Evolutionary conservation across 176 grass and related monocot genomes (phyloP).

Genomic region (Alloteropsis semialata): DNA sequence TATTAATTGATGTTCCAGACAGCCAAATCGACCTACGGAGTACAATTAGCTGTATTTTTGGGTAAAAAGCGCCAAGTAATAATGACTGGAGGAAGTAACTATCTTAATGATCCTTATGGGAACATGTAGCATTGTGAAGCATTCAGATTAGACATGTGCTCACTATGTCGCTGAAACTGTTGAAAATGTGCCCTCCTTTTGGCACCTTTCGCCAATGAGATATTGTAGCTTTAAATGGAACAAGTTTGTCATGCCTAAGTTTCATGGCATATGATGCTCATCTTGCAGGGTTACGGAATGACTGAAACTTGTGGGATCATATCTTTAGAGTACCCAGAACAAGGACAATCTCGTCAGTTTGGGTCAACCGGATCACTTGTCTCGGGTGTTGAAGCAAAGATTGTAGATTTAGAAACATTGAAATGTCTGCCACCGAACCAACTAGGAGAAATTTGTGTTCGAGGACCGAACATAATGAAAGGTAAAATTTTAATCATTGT

Average conservation of each 20-base stretch:
- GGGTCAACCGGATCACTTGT: conserved; percentile 78
- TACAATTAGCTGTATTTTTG: too few species aligned
- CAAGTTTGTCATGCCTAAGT: neutral
- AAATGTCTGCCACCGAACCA: conserved; percentile 69
- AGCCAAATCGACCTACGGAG: too few species aligned
- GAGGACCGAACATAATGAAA: conserved; percentile 89
- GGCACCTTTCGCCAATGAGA: neutral
- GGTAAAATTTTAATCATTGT: conserved; percentile 34
- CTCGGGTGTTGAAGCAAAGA: conserved; percentile 68
- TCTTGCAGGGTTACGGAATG: conserved; percentile 88
- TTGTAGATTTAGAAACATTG: conserved; percentile 56
- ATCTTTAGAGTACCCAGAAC: conserved; percentile 53
- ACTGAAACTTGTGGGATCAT: conserved; percentile 84
- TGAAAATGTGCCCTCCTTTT: neutral
- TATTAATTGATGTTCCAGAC: too few species aligned
- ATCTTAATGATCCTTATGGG: neutral
- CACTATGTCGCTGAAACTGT: neutral
- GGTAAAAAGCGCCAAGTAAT: too few species aligned
- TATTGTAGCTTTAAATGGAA: conserved; percentile 1
- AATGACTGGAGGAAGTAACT: too few species aligned
- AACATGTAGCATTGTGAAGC: neutral
- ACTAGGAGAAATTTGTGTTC: conserved; percentile 82
- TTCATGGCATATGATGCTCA: neutral
- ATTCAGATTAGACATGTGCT: neutral
- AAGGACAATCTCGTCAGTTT: conserved; percentile 46